Evolutionary conservation across 495 filamentous ascomycete species (phyloP).

Genomic region (Penicillium paxilli): DNA sequence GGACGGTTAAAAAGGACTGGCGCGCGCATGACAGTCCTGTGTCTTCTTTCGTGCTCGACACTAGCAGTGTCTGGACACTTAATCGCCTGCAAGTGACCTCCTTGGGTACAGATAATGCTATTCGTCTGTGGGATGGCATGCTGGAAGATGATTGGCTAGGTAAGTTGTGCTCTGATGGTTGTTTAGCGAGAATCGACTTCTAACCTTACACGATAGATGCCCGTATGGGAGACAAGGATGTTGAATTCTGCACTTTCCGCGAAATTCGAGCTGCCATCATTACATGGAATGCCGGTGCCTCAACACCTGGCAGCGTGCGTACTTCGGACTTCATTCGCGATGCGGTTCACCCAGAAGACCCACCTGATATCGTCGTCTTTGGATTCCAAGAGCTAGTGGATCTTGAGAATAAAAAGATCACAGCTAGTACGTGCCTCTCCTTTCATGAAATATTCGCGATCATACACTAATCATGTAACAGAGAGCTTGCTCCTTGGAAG

Average conservation of each 20-base stretch:
- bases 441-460: background rate
- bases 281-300: constrained; percentile 96
- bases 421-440: constrained; percentile 67
- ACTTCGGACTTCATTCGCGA: constrained; percentile 76
- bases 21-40: constrained; percentile 83
- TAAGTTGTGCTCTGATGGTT: constrained; percentile 32
- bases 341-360: constrained; percentile 66
- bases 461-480: constrained; percentile 30
- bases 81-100: constrained; percentile 86
- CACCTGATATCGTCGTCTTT: constrained; percentile 90
- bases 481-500: constrained; percentile 62
- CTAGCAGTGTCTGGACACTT: constrained; percentile 81
- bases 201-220: constrained; percentile 54
- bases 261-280: constrained; percentile 75
- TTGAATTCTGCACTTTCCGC: constrained; percentile 80
- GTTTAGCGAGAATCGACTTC: background rate
- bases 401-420: constrained; percentile 93
- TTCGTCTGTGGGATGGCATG: constrained; percentile 91
- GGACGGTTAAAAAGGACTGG: constrained; percentile 93
- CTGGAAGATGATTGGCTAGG: constrained; percentile 90
- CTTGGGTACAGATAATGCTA: constrained; percentile 79
- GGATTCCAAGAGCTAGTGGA: constrained; percentile 98
- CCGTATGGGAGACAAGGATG: constrained; percentile 81
- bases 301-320: constrained; percentile 78
- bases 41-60: constrained; percentile 72